Conservation (phyloP, 495 filamentous ascomycete species). For the Penicillium bialowiezense region DNA sequence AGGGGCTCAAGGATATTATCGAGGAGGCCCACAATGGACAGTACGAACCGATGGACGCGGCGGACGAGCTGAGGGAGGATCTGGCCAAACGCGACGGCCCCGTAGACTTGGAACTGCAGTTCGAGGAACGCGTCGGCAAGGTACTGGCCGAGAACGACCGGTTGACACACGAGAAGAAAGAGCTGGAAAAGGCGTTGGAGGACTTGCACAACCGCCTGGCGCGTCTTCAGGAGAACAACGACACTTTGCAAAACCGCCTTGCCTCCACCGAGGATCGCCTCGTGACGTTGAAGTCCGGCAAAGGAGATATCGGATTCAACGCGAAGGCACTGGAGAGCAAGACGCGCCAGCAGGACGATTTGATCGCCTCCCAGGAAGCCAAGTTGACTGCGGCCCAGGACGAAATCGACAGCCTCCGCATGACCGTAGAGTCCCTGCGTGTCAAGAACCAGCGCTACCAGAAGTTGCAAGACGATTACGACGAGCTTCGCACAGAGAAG, state of each 20-base stretch:
- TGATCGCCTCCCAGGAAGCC: constrained; percentile 57
- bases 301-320: constrained; percentile 43
- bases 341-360: constrained; percentile 52
- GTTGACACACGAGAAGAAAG: constrained; percentile 50
- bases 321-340: constrained; percentile 46
- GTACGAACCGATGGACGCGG: constrained; percentile 33
- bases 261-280: constrained; percentile 47
- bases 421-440: constrained; percentile 40
- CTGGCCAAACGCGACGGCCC: constrained; percentile 29
- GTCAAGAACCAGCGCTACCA: constrained; percentile 49
- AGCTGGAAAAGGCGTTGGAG: constrained; percentile 49
- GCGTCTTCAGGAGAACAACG: constrained; percentile 57
- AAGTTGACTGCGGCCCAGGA: constrained; percentile 48
- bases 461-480: constrained; percentile 62
- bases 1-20: constrained; percentile 48
- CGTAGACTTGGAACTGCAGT: constrained; percentile 49
- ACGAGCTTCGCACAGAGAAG: constrained; percentile 68
- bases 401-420: constrained; percentile 40
- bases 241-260: constrained; percentile 45
- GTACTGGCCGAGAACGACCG: constrained; percentile 49
- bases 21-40: constrained; percentile 45
- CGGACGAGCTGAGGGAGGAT: constrained; percentile 38
- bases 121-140: constrained; percentile 54
- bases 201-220: constrained; percentile 56
- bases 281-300: constrained; percentile 42